Conservation (phyloP, 2,329 filamentous ascomycete species). For the Fusarium drepaniforme region DNA sequence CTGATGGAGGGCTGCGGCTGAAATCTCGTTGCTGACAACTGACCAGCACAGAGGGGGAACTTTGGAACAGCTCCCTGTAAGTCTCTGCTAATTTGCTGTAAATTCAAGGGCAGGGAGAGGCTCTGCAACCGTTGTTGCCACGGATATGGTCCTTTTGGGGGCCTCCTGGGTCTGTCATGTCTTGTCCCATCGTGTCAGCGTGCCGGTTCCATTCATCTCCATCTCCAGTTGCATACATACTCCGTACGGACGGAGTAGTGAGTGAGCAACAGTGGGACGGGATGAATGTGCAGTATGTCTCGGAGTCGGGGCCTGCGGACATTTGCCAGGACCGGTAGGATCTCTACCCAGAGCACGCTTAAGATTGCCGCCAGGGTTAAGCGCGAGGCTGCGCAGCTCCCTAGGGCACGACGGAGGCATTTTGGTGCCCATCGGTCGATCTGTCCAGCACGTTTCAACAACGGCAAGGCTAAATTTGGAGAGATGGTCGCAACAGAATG, state of each 20-base stretch:
- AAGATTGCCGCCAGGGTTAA: constrained; percentile 34
- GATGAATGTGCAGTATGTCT: background rate
- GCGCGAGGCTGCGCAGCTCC: constrained; percentile 34
- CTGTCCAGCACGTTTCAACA: constrained; percentile 14
- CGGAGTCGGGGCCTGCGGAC: constrained; percentile 9
- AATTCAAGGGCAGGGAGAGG: background rate
- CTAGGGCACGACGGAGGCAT: constrained; percentile 19
- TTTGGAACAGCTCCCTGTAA: constrained; percentile 16
- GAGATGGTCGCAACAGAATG: constrained; percentile 15
- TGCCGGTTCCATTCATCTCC: background rate
- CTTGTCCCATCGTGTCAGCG: background rate
- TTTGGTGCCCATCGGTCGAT: constrained; percentile 8
- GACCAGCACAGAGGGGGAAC: constrained; percentile 28
- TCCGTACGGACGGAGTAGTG: background rate
- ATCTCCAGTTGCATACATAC: background rate
- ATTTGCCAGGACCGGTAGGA: constrained; percentile 14
- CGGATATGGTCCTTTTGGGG: background rate
- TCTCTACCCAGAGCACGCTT: constrained; percentile 3
- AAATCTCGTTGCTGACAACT: constrained; percentile 37
- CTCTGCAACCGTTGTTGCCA: background rate
- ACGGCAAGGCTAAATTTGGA: constrained; percentile 41
- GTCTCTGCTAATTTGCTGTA: background rate
- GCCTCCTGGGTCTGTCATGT: background rate
- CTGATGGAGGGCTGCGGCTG: constrained; percentile 45
- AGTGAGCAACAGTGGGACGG: background rate